Conservation (phyloP, 257 asterid species). For the Solanum gracilifrons region DNA sequence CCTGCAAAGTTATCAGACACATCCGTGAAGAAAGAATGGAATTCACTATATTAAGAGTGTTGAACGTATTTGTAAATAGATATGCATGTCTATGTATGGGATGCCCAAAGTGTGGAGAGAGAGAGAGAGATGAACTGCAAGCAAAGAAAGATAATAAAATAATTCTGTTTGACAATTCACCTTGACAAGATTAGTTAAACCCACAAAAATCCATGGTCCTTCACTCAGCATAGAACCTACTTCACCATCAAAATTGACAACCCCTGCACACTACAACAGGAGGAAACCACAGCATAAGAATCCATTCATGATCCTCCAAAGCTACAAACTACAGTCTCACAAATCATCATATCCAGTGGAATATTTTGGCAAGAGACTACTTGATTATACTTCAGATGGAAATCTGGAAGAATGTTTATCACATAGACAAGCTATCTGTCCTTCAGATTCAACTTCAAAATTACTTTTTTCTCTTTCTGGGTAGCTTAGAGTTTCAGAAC, state of each 20-base stretch:
- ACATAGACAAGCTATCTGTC: not conserved
- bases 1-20: constrained; percentile 37
- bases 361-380: not conserved
- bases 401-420: not conserved
- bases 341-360: not conserved
- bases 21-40: not conserved
- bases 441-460: not conserved
- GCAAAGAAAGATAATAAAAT: not conserved
- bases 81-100: not conserved
- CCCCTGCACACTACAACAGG: constrained; percentile 49
- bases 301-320: not conserved
- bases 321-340: not conserved
- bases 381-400: not conserved
- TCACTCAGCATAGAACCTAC: constrained; percentile 89
- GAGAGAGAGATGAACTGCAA: not conserved
- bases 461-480: not conserved
- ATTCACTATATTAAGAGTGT: not conserved
- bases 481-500: not conserved
- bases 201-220: constrained; percentile 97
- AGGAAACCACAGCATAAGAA: constrained; percentile 3
- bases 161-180: constrained; percentile 24
- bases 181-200: constrained; percentile 79
- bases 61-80: not conserved
- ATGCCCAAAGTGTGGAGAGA: not conserved
- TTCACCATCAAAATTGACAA: constrained; percentile 53